Percentiles rank a stretch among this genome's conserved stretches.
Conservation (phyloP, 495 filamentous ascomycete species). For the Xylaria venustula region DNA sequence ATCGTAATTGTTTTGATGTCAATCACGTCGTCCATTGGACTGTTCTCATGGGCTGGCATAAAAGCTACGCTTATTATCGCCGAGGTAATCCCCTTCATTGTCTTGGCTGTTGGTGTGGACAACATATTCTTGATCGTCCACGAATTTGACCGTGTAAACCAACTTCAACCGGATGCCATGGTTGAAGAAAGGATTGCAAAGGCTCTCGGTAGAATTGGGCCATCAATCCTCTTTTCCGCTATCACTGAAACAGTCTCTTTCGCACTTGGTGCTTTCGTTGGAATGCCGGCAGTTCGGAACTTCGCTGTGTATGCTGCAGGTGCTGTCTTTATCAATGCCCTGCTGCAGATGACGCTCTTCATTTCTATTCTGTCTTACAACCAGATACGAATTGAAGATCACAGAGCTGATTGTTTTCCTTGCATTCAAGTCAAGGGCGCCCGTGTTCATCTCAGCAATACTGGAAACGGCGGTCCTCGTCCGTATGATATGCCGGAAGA, state of each 20-base stretch:
- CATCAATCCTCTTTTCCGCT: constrained; percentile 93
- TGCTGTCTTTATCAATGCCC: constrained; percentile 92
- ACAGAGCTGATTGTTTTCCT: constrained; percentile 90
- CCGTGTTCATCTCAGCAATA: constrained; percentile 45
- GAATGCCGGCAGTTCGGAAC: constrained; percentile 96
- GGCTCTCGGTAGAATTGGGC: constrained; percentile 89
- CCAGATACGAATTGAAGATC: constrained; percentile 79
- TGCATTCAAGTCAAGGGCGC: constrained; percentile 74
- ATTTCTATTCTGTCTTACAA: constrained; percentile 87
- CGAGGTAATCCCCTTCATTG: constrained; percentile 96
- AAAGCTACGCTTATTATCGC: constrained; percentile 97
- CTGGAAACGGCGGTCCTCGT: constrained; percentile 33
- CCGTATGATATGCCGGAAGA: constrained; percentile 74
- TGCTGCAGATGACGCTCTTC: constrained; percentile 95
- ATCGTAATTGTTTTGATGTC: constrained; percentile 97
- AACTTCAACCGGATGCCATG: constrained; percentile 79
- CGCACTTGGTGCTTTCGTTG: constrained; percentile 85
- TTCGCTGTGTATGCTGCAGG: constrained; percentile 96
- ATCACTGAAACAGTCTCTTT: constrained; percentile 92
- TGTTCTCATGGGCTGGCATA: constrained; percentile 85
- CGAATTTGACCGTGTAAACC: constrained; percentile 92
- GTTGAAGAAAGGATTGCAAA: constrained; percentile 82
- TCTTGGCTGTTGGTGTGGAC: constrained; percentile 93
- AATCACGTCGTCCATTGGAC: constrained; percentile 87
- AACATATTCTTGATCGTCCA: constrained; percentile 99